Conservation (phyloP, 371 early-diverging fungal genomes). For the Lichtheimia corymbifera region DNA sequence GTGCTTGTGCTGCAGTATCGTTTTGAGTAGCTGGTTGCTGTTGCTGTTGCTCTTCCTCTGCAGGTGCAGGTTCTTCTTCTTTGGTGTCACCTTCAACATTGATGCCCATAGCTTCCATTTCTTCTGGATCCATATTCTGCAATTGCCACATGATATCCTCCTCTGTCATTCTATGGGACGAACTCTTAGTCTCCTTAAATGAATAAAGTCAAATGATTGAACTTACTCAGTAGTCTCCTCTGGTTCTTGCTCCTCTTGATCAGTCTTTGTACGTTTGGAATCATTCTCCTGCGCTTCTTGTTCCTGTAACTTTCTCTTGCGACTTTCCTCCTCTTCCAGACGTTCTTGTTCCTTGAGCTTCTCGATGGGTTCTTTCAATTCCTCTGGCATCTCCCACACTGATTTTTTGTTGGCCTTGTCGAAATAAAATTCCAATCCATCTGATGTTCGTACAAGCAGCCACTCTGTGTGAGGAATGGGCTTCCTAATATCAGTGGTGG, state of each 20-base stretch:
- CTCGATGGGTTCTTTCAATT: slow-evolving; percentile 48
- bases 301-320: slow-evolving; percentile 3
- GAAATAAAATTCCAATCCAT: slow-evolving; percentile 76
- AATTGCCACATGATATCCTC: slow-evolving; percentile 73
- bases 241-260: slow-evolving; percentile 12
- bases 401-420: slow-evolving; percentile 67
- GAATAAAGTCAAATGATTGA: not conserved
- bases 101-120: slow-evolving; percentile 13
- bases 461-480: slow-evolving; percentile 73
- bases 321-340: slow-evolving; percentile 5
- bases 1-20: slow-evolving; percentile 3
- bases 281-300: slow-evolving; percentile 27
- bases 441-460: slow-evolving; percentile 73
- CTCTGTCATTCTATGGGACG: slow-evolving; percentile 59
- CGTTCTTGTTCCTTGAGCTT: slow-evolving; percentile 29
- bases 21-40: not conserved
- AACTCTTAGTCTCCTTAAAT: not conserved
- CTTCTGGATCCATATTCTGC: slow-evolving; percentile 58
- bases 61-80: slow-evolving; percentile 3
- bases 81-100: not conserved
- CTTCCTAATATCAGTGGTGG: slow-evolving; percentile 36
- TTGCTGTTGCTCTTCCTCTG: slow-evolving; percentile 3
- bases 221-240: slow-evolving; percentile 27
- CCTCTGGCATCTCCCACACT: slow-evolving; percentile 71
- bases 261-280: slow-evolving; percentile 17